Evolutionary conservation across 352 stramenopile genomes (phyloP), one percentile per base, ranked within the genome.

Genomic region (Bremia lactucae): DNA sequence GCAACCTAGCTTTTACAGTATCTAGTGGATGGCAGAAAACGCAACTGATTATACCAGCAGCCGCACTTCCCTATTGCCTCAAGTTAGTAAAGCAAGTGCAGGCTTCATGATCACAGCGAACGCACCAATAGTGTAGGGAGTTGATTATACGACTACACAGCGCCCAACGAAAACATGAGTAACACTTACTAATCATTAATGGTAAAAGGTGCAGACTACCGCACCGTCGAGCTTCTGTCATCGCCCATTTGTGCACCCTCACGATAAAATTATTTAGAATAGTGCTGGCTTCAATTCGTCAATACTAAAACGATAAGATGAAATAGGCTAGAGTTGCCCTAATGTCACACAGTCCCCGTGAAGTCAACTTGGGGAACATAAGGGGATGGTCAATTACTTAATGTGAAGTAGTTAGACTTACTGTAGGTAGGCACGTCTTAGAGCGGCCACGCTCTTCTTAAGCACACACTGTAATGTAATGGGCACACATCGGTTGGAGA

Each of bases 11-110:
- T 42, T 97, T 97, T 35, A 92, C 58, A 0, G 89, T 96, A 55
- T 97, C 89, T 13, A 97, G 65, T 10, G 89, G 89, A 43, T 97
- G 89, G 56, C 87, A 97, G 28, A 92, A 83, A 31, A 95, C 36
- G 8, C 81, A 76, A 0, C 77, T 72, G 10, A 92, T 72, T 58
- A 95, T 82, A 2, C 83, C 86, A 4, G 82, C 81, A 1, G 78
- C 67, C 20, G 81, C 79, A 44, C 85, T 96, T 19, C 74, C 76
- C 62, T 92, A 46, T 34, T 22, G 16, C 3, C 31, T 31, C 16
- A 40, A 35, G 42, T 14, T 3, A 31, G 11, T 2, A 16, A 31
- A 18, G 6, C 11, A 22, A 13, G 9, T 16, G 25, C 19, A 34
- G 16, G 10, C 16, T 15, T 24, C 2, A 22, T 20, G 19, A 25